Conservation (phyloP, 2,329 filamentous ascomycete genomes). For the Aspergillus hiratsukae region DNA sequence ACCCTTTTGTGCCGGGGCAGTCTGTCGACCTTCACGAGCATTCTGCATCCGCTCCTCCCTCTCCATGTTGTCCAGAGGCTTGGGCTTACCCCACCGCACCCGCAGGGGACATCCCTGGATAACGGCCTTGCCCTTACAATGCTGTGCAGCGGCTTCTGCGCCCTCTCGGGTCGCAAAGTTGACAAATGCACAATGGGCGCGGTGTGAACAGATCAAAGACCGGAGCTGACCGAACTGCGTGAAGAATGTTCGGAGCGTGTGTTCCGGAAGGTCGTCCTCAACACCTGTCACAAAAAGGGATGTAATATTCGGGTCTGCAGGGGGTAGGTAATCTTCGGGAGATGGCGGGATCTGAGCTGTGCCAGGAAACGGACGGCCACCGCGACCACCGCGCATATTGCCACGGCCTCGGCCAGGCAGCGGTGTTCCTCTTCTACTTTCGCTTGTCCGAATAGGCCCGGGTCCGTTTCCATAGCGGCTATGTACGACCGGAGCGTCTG, state of each 20-base stretch:
- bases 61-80: conserved; percentile 86
- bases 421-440: conserved; percentile 41
- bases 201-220: conserved; percentile 91
- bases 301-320: conserved; percentile 77
- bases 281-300: conserved; percentile 93
- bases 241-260: conserved; percentile 88
- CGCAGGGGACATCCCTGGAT: conserved; percentile 87
- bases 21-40: conserved; percentile 68
- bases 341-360: conserved; percentile 72
- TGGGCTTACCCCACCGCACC: conserved; percentile 89
- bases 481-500: conserved; percentile 39
- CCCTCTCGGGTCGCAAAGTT: conserved; percentile 83
- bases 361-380: conserved; percentile 61
- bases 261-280: conserved; percentile 91
- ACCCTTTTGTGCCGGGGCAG: conserved; percentile 48
- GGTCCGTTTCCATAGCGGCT: conserved; percentile 45
- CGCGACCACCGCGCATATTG: conserved; percentile 43
- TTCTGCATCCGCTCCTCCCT: conserved; percentile 77
- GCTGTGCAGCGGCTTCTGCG: conserved; percentile 78
- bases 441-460: conserved; percentile 70
- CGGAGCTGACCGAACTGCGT: conserved; percentile 82
- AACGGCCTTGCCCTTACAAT: conserved; percentile 81
- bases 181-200: conserved; percentile 94
- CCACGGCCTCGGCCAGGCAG: conserved; percentile 46
- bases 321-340: conserved; percentile 80